Evolutionary conservation across 805 yeast genomes (phyloP).

Genomic region (Wickerhamomyces chaumierensis): DNA sequence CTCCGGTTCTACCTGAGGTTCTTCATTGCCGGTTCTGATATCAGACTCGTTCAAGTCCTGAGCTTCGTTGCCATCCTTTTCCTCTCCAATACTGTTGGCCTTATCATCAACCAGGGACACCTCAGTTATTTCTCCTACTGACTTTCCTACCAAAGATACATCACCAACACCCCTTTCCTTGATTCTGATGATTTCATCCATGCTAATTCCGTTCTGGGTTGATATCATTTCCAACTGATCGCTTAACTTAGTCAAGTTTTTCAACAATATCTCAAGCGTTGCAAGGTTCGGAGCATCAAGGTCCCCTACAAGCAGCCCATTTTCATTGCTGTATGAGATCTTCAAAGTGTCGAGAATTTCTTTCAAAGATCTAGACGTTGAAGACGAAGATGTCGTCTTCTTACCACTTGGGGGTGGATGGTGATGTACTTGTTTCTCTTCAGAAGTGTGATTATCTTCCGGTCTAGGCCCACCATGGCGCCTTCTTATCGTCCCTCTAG

Average conservation of each 20-base stretch:
- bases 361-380: constrained; percentile 29
- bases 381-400: constrained; percentile 22
- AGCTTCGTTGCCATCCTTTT: no score
- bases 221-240: constrained; percentile 22
- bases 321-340: constrained; percentile 44
- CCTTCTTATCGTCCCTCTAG: neutral
- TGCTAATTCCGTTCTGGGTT: constrained; percentile 17
- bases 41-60: no score
- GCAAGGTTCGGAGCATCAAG: constrained; percentile 25
- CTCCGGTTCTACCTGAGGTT: no score
- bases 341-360: constrained; percentile 41
- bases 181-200: constrained; percentile 7
- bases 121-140: no score
- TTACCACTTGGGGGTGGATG: constrained; percentile 4
- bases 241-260: constrained; percentile 32
- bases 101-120: no score
- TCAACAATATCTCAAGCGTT: constrained; percentile 14
- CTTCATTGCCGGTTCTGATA: no score
- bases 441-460: neutral
- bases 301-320: constrained; percentile 55
- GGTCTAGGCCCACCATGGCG: neutral
- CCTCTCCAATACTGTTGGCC: no score
- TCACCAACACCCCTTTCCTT: neutral
- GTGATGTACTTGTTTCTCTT: neutral
- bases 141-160: no score